Conservation (phyloP, 1,139 yeast genomes). For the Nakaseomyces kungkrabaensis region DNA sequence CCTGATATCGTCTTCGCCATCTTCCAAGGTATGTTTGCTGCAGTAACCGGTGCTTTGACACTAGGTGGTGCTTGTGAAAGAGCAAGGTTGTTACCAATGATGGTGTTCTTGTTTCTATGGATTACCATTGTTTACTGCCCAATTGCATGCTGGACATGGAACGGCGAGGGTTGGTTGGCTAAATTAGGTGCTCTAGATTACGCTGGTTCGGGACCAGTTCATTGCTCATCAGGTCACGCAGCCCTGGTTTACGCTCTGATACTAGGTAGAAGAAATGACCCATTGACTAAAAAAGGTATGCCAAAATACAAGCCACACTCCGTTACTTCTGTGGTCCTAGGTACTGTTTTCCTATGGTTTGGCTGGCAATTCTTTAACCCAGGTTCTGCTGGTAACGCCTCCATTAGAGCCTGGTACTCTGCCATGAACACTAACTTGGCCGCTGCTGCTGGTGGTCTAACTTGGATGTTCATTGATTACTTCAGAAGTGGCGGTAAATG, state of each 20-base stretch:
- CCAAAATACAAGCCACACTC: constrained; percentile 91
- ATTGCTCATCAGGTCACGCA: constrained; percentile 87
- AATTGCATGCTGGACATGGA: constrained; percentile 96
- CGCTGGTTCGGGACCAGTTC: constrained; percentile 99
- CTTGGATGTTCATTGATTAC: constrained; percentile 90
- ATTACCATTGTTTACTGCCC: constrained; percentile 95
- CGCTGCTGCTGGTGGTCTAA: constrained; percentile 82
- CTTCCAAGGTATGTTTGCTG: constrained; percentile 94
- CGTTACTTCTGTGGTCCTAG: constrained; percentile 81
- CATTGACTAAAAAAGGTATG: constrained; percentile 54
- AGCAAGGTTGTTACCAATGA: constrained; percentile 93
- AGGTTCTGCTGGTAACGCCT: constrained; percentile 88
- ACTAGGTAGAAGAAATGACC: constrained; percentile 87
- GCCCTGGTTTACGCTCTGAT: constrained; percentile 87
- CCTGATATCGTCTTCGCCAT: constrained; percentile 85
- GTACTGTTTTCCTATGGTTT: constrained; percentile 90
- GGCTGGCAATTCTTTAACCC: constrained; percentile 99
- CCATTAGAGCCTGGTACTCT: constrained; percentile 90
- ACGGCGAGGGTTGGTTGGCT: constrained; percentile 79
- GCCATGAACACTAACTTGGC: constrained; percentile 87
- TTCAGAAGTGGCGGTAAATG: constrained; percentile 83
- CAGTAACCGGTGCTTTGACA: constrained; percentile 85
- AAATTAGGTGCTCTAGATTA: constrained; percentile 80
- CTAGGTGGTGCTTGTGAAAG: constrained; percentile 97
- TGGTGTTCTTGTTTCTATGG: constrained; percentile 89